These are phyloP conservation scores for Yamadazyma insecticola DNA, from an alignment of 805 yeast genomes.

Conservation along the genomic window DNA sequence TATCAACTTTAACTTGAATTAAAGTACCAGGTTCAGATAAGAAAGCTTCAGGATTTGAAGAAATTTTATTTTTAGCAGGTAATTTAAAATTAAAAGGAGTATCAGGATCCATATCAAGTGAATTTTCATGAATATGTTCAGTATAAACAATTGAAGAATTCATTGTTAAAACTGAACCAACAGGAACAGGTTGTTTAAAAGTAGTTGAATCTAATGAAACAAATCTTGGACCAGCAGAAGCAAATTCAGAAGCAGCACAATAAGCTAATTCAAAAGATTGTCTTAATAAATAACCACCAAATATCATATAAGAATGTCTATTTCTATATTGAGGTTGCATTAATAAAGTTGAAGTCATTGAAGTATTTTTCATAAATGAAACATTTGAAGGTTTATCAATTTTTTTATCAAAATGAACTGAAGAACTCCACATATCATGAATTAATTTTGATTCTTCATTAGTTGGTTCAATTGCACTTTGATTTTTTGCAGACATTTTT, in stretches of 20 bases:
- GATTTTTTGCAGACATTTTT: constrained; percentile 67
- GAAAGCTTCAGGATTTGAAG: constrained; percentile 51
- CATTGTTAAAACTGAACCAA: constrained; percentile 83
- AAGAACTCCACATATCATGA: constrained; percentile 66
- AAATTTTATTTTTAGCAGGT: constrained; percentile 54
- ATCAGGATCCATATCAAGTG: constrained; percentile 19
- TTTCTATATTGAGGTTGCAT: constrained; percentile 98
- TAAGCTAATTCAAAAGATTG: constrained; percentile 93
- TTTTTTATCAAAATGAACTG: constrained; percentile 23
- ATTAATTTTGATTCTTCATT: constrained; percentile 68
- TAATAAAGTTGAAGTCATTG: constrained; percentile 68
- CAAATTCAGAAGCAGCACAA: constrained; percentile 85
- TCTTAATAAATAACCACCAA: constrained; percentile 90
- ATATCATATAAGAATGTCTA: constrained; percentile 89
- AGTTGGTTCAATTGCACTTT: constrained; percentile 58
- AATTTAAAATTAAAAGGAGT: constrained; percentile 47
- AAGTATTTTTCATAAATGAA: constrained; percentile 67
- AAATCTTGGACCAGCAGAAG: constrained; percentile 82
- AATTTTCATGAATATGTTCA: constrained; percentile 50
- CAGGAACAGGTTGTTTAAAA: constrained; percentile 93
- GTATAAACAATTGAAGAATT: constrained; percentile 82
- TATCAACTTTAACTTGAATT: constrained; percentile 85
- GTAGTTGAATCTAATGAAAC: constrained; percentile 88
- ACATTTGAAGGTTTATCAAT: constrained; percentile 20
- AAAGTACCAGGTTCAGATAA: constrained; percentile 78